Evolutionary conservation across 495 filamentous ascomycete genomes (phyloP).

Genomic region (Hyaloscypha bicolor): DNA sequence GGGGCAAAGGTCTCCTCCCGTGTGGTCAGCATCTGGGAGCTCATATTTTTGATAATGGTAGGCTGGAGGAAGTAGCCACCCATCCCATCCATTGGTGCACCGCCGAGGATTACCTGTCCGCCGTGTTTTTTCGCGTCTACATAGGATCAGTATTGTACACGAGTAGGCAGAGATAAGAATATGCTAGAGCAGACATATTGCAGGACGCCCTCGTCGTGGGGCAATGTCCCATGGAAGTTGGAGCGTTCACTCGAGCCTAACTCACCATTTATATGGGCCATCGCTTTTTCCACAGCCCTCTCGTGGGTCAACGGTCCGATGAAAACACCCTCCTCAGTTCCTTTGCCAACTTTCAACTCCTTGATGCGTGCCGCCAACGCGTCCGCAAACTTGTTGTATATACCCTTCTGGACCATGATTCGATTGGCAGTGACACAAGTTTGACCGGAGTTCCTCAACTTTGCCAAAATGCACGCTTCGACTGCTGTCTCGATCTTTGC

Average conservation of each 20-base stretch:
- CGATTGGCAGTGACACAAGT: conserved; percentile 89
- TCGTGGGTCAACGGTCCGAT: conserved; percentile 82
- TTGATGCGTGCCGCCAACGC: conserved; percentile 72
- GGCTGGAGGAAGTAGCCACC: conserved; percentile 78
- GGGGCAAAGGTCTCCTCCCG: conserved; percentile 86
- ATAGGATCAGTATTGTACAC: background rate
- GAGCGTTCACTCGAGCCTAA: background rate
- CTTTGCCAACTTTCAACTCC: conserved; percentile 72
- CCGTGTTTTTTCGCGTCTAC: conserved; percentile 74
- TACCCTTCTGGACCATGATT: conserved; percentile 73
- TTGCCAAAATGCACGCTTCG: conserved; percentile 68
- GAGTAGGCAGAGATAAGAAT: too few relatives aligned
- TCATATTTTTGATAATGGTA: conserved; percentile 78
- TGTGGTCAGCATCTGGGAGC: conserved; percentile 70
- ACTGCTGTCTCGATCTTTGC: conserved; percentile 78
- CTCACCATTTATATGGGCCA: conserved; percentile 59
- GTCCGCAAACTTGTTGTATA: conserved; percentile 73
- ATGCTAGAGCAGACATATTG: too few relatives aligned
- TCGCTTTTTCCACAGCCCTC: conserved; percentile 71
- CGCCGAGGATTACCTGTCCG: conserved; percentile 68
- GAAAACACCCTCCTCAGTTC: conserved; percentile 66
- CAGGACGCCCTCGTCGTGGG: too few relatives aligned
- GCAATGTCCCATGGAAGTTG: too few relatives aligned
- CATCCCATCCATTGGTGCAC: conserved; percentile 59
- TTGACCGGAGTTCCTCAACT: conserved; percentile 84